These are phyloP conservation scores for Pichia sp. DNA, from an alignment of 1,139 yeast genomes.

Conservation along the genomic window DNA sequence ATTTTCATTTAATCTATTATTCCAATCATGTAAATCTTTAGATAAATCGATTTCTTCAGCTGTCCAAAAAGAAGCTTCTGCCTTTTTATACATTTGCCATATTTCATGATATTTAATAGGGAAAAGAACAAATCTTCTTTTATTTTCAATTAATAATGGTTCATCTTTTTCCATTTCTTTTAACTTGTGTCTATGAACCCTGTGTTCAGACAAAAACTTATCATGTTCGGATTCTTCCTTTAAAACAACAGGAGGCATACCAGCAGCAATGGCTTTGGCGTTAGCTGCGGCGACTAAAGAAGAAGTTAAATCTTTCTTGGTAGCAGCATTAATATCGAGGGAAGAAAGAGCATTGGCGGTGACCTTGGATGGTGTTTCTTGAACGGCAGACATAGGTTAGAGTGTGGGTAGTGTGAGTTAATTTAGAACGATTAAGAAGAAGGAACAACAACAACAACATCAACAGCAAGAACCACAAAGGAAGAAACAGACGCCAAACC, in stretches of 20 bases:
- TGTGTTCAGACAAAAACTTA: constrained; percentile 53
- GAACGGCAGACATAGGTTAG: constrained; percentile 29
- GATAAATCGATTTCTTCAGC: constrained; percentile 97
- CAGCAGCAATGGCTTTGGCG: constrained; percentile 27
- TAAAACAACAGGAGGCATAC: constrained; percentile 14
- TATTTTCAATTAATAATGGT: constrained; percentile 83
- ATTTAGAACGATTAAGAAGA: no score
- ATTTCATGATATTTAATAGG: constrained; percentile 97
- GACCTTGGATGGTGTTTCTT: constrained; percentile 42
- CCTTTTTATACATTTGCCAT: constrained; percentile 98
- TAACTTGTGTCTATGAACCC: constrained; percentile 62
- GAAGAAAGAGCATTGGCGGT: constrained; percentile 38
- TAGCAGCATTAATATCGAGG: constrained; percentile 31
- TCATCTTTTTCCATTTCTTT: constrained; percentile 80
- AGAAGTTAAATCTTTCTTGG: constrained; percentile 30
- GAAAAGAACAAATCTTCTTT: constrained; percentile 86
- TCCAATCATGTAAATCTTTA: constrained; percentile 90
- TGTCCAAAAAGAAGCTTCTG: constrained; percentile 99
- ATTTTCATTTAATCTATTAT: constrained; percentile 71
- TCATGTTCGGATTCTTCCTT: constrained; percentile 36
- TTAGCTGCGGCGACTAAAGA: constrained; percentile 26
- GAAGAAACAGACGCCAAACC: constrained; percentile 1
- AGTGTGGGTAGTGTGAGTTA: no score
- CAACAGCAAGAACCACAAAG: not conserved
- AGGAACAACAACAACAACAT: not conserved